Evolutionary conservation across 2,329 filamentous ascomycete species (phyloP).

Genomic region (Colletotrichum spinosum): DNA sequence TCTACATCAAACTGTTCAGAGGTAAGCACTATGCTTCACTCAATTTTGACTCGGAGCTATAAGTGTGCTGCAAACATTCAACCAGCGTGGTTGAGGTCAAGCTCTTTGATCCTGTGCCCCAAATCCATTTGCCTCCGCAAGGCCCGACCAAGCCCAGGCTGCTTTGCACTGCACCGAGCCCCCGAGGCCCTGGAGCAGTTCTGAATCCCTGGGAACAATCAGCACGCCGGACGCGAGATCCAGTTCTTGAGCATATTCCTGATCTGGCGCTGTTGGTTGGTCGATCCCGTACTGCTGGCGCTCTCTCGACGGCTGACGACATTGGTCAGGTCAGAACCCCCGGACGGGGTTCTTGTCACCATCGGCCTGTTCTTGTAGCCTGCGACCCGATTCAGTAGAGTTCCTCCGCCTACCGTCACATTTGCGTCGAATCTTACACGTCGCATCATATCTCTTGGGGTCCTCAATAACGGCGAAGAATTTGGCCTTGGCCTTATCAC

Average conservation of each 20-base stretch:
- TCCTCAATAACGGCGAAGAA: constrained; percentile 32
- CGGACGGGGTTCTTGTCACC: constrained; percentile 30
- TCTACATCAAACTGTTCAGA: too few species aligned
- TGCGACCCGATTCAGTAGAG: neutral
- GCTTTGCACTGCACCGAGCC: too few species aligned
- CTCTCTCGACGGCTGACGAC: constrained; percentile 23
- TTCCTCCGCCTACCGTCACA: neutral
- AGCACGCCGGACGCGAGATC: constrained; percentile 18
- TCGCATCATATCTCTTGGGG: constrained; percentile 28
- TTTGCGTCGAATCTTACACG: neutral
- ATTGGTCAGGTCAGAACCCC: constrained; percentile 31
- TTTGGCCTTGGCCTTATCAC: constrained; percentile 30
- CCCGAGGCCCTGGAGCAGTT: too few species aligned
- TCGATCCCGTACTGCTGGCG: constrained; percentile 26
- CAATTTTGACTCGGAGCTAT: too few species aligned
- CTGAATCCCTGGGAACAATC: neutral
- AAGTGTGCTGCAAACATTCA: too few species aligned
- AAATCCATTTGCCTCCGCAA: too few species aligned
- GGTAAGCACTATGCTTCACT: too few species aligned
- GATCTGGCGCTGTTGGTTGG: constrained; percentile 8
- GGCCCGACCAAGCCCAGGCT: too few species aligned
- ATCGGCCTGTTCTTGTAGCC: constrained; percentile 31
- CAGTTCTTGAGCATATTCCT: constrained; percentile 31
- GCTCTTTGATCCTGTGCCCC: too few species aligned
- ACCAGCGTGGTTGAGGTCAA: too few species aligned